These are phyloP conservation scores for Scedosporium apiospermum DNA, from an alignment of 2,329 filamentous ascomycete species.

Conservation along the genomic window DNA sequence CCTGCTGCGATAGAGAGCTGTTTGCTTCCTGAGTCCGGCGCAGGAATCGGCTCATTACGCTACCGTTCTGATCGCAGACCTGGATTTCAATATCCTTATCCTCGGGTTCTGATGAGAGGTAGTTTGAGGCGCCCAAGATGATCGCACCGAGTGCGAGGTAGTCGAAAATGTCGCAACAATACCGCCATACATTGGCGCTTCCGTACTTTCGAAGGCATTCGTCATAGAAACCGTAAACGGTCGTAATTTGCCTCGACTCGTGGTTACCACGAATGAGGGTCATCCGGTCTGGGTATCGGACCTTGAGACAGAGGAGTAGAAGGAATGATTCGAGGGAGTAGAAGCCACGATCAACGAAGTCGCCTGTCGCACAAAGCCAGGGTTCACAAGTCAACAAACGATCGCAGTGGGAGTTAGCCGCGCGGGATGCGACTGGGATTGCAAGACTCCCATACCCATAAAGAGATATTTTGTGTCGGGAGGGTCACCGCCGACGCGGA, in stretches of 20 bases:
- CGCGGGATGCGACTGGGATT: constrained; percentile 9
- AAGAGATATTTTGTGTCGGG: constrained; percentile 96
- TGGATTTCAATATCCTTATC: constrained; percentile 84
- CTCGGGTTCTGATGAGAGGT: constrained; percentile 34
- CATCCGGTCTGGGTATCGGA: constrained; percentile 94
- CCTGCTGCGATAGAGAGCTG: constrained; percentile 8
- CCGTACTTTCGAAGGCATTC: constrained; percentile 95
- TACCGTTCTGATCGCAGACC: constrained; percentile 75
- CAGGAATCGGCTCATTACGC: constrained; percentile 64
- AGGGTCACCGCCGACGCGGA: constrained; percentile 85
- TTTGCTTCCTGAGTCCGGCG: constrained; percentile 28
- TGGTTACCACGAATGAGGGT: constrained; percentile 93
- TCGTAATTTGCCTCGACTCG: constrained; percentile 94
- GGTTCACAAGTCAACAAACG: too few species aligned
- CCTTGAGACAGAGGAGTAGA: constrained; percentile 89
- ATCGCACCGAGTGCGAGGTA: constrained; percentile 87
- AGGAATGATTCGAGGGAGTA: constrained; percentile 97
- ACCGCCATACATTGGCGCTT: constrained; percentile 91
- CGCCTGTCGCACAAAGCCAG: constrained; percentile 41
- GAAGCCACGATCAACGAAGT: constrained; percentile 96
- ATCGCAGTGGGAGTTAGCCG: constrained; percentile 5
- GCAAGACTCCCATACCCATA: constrained; percentile 60
- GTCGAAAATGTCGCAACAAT: constrained; percentile 97
- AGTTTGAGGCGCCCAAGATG: constrained; percentile 74
- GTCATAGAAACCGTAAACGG: constrained; percentile 96